Base-by-base conservation (phyloP, 2,329 filamentous ascomycete genomes). In the Pseudopithomyces maydicus region DNA sequence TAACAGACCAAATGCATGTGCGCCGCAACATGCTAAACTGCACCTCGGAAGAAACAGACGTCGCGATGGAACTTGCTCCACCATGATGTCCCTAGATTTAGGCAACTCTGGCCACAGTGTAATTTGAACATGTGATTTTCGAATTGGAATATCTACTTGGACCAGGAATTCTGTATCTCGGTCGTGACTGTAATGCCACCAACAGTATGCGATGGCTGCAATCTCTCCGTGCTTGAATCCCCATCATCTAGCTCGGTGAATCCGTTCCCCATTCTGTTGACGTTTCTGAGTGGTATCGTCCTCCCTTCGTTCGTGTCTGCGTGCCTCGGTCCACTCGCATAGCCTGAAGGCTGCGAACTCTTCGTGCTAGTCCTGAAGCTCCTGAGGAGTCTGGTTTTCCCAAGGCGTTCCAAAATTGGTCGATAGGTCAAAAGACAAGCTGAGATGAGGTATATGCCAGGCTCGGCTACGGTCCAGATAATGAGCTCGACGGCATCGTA, bases 401-500 rank as follows among this genome's bases (percentile, higher is more conserved):
- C 43, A 3, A 45, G 23, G 8, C 43, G 43, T 45, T 45, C 43
- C 6, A 45, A 22, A 29, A 45, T 20, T 12, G 43, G 43, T 32
- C 43, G 12, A 32, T 45, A 45, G 19, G 43, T 45, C 15, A 45
- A 29, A 17, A 45, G 43, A 17, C 43, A 45, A 5, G 43, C 43
- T n/a, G 43, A 45, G 15, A 45, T 45, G 12, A 45, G 43, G 15
- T 45, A 45, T 15, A 45, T 45, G 2, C 43, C 43, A 7, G 43
- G 43, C 23, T 45, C 43, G 12, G 43, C 43, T 8, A 45, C 23
- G 14, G 43, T 45, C 43, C 43, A 45, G n/a, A 45, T 45, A 14
- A 45, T 45, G 6, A 45, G 43, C 23, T 45, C 43, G 43, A 45
- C 43, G 23, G 43, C 43, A 32, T 45, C 43, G 14, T 45, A 45